phyloP scores from a whole-genome alignment of 495 filamentous ascomycete genomes.

The Aspergillus coremiiformis region DNA sequence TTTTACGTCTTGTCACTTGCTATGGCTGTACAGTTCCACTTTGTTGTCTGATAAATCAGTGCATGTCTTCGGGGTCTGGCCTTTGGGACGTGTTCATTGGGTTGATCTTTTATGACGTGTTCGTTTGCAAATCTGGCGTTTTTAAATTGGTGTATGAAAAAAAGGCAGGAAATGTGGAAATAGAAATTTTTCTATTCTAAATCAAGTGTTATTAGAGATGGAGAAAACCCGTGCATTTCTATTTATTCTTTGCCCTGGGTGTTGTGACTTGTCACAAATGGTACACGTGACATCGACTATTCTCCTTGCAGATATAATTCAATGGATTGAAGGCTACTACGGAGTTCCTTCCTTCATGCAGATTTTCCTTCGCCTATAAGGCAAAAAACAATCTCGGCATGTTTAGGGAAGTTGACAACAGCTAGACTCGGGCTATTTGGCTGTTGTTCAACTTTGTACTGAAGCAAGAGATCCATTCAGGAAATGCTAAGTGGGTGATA shows the following conservation, averaged over 20 bases:
- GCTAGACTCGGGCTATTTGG: not conserved
- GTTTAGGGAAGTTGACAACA: not conserved
- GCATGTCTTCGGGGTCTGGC: constrained; percentile 42
- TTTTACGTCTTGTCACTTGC: constrained; percentile 29
- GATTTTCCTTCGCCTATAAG: not conserved
- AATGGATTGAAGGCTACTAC: too few relatives aligned
- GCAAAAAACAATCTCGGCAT: not conserved
- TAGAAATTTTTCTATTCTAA: constrained; percentile 12
- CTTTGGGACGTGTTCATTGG: constrained; percentile 31
- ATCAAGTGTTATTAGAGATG: not conserved
- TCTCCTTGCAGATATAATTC: too few relatives aligned
- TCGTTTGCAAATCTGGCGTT: constrained; percentile 42
- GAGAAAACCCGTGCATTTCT: too few relatives aligned
- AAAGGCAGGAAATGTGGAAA: constrained; percentile 34
- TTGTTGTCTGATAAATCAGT: constrained; percentile 35
- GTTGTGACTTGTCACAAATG: not conserved
- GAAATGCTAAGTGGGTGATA: not conserved
- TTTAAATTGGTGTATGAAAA: constrained; percentile 39
- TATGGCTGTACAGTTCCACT: constrained; percentile 41
- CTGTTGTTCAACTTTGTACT: not conserved
- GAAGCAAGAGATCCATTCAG: not conserved
- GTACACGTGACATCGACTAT: not conserved
- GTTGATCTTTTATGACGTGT: constrained; percentile 33
- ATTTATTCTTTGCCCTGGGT: too few relatives aligned
- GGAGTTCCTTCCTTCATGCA: not conserved